Conservation (phyloP, 768 basidiomycete genomes). For the Rhodotorula diobovata region DNA sequence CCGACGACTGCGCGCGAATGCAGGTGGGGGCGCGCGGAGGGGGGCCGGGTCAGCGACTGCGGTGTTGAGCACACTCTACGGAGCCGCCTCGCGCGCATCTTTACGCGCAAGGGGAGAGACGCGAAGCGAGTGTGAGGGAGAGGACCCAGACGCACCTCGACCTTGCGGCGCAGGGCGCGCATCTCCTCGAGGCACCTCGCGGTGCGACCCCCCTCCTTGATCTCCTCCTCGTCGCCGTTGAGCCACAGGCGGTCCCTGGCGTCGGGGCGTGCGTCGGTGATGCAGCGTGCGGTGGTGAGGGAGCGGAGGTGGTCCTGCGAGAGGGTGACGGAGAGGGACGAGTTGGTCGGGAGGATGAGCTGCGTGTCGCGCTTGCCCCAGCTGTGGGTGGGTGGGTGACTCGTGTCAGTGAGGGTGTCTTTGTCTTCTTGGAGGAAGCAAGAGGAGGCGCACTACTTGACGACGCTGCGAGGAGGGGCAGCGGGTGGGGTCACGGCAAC, state of each 20-base stretch:
- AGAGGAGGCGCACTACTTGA: slow-evolving; percentile 29
- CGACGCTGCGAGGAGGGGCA: background rate
- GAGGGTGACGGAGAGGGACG: slow-evolving; percentile 94
- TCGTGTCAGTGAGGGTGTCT: background rate
- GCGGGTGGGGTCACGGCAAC: background rate
- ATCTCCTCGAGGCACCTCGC: slow-evolving; percentile 82
- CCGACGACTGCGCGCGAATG: slow-evolving; percentile 9
- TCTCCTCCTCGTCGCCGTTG: slow-evolving; percentile 85
- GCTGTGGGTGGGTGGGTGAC: slow-evolving; percentile 28
- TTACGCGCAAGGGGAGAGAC: too few species aligned
- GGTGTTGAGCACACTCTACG: too few species aligned
- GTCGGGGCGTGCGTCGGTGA: slow-evolving; percentile 53
- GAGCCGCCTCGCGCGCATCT: too few species aligned
- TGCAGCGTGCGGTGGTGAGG: slow-evolving; percentile 77
- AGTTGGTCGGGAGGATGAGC: slow-evolving; percentile 94
- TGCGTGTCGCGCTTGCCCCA: slow-evolving; percentile 98
- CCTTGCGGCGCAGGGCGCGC: slow-evolving; percentile 66
- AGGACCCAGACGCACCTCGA: slow-evolving; percentile 55
- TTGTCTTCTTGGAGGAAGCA: background rate
- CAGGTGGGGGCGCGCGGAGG: background rate
- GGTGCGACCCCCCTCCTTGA: slow-evolving; percentile 72
- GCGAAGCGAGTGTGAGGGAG: too few species aligned
- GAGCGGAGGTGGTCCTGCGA: slow-evolving; percentile 92
- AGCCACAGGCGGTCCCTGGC: slow-evolving; percentile 80
- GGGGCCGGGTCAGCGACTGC: too few species aligned